A percentile compares a stretch with the other conserved stretches of the same genome.
Evolutionary conservation across 257 asterid genomes (phyloP).

Genomic region (Fraxinus cuspidata): DNA sequence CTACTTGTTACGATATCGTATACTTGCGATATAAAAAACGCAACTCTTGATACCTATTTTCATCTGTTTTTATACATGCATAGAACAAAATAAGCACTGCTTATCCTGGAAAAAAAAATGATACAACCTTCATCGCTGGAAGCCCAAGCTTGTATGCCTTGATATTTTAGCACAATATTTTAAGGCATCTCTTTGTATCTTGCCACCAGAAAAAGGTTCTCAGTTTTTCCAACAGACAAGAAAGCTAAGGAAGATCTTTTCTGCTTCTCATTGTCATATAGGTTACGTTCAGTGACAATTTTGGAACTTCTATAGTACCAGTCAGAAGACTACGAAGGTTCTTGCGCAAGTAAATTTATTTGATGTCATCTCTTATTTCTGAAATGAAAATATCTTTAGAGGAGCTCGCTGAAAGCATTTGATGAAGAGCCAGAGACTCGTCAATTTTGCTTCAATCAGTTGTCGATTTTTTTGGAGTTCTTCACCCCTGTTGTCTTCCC

Average conservation of each 20-base stretch:
- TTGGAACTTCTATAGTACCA: neutral
- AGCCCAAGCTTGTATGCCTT: neutral
- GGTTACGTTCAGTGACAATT: neutral
- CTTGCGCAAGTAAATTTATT: neutral
- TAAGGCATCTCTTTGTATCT: neutral
- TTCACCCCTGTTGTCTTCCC: neutral
- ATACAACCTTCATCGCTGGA: neutral
- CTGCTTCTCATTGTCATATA: neutral
- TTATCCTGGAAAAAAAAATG: neutral
- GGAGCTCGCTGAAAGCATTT: neutral
- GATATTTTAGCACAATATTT: neutral
- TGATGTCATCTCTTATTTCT: neutral
- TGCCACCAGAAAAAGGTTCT: neutral
- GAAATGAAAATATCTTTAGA: slow-evolving; percentile 12
- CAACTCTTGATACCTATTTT: neutral
- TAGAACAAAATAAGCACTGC: neutral
- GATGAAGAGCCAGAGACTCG: neutral
- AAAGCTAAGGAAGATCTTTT: slow-evolving; percentile 7
- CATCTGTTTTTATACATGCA: neutral
- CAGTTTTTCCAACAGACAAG: neutral
- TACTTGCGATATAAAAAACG: no score
- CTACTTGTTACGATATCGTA: no score
- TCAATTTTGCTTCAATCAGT: slow-evolving; percentile 8
- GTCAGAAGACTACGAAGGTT: neutral
- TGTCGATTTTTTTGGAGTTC: slow-evolving; percentile 4